Evolutionary conservation across 2,329 filamentous ascomycete species (phyloP).

Genomic region (Neodidymelliopsis sp.): DNA sequence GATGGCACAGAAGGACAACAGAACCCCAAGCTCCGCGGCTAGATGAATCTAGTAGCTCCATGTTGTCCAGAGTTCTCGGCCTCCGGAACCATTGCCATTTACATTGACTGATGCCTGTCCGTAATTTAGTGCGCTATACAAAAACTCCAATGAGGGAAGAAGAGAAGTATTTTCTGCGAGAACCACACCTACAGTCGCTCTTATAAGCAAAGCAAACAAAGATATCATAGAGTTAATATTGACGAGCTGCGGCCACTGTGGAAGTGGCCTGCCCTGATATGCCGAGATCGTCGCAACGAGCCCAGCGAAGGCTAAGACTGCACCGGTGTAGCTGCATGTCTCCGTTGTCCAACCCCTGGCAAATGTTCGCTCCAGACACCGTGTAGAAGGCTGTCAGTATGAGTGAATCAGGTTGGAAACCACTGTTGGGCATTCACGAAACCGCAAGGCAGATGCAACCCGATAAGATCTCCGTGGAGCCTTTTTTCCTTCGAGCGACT

Average conservation of each 20-base stretch:
- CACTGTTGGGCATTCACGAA: no score
- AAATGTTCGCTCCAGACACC: no score
- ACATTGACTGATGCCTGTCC: slow-evolving; percentile 21
- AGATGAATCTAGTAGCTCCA: slow-evolving; percentile 18
- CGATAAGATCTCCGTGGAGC: no score
- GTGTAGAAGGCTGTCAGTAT: no score
- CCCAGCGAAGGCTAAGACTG: background rate
- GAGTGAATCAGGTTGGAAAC: no score
- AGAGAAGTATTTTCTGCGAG: slow-evolving; percentile 19
- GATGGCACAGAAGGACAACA: slow-evolving; percentile 3
- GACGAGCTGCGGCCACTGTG: background rate
- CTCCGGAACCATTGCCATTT: slow-evolving; percentile 23
- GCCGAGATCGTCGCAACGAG: background rate
- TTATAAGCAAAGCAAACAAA: background rate
- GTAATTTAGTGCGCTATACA: background rate
- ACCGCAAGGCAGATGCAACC: no score
- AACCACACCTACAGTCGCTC: slow-evolving; percentile 5
- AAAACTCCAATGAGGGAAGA: background rate
- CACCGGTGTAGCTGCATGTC: slow-evolving; percentile 5
- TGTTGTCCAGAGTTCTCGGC: slow-evolving; percentile 8
- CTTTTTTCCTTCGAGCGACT: no score
- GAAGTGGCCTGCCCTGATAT: background rate
- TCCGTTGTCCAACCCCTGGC: slow-evolving; percentile 5
- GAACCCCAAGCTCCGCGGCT: slow-evolving; percentile 24
- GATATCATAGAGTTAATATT: background rate